Base-by-base conservation (phyloP, 257 asterid species). In the Euphrasia confusa region DNA sequence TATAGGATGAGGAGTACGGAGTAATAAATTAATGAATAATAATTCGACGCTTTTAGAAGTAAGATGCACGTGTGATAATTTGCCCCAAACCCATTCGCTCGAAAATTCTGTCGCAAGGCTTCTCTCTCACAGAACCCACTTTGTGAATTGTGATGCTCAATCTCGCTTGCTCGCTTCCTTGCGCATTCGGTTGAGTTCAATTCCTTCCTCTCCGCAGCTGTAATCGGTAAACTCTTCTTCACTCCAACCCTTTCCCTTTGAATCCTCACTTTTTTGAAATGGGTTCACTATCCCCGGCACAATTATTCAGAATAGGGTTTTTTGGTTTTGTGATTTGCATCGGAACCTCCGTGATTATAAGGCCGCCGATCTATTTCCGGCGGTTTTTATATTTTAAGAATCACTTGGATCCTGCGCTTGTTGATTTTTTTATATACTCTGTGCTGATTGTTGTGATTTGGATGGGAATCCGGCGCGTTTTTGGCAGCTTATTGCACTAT, bases 401-500 rank as follows among this genome's bases (percentile, higher is more conserved):
- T 40, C 63, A 33, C 56, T 55, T 40, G 32, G 74, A 66, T 67
- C 70, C 73, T 1, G 48, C 66, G 2, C 58, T 67, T 61, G 28
- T 49, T 10, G 3, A n/a, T 49, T 49, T 7, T 49, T 49, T 55
- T 61, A 27, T 65, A 14, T 61, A 11, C 61, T 44, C 26, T 67
- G 65, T 73, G 24, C 71, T 81, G 52, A 75, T 80, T 72, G 67
- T 77, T 68, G 48, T 77, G 63, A 45, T 79, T 74, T 81, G 58
- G 47, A 79, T 92, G 96, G 77, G 83, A 47, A 67, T 79, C 69
- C 67, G 78, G 32, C 74, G 83, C 32, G 78, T 49, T 70, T 75
- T 82, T 56, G 73, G 90, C 90, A 75, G 95, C 68, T 86, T 83
- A 72, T 68, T 83, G 76, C 88, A 77, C 97, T 89, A 75, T 86